Evolutionary conservation across 768 basidiomycete species (phyloP).

Genomic region (Sporobolomyces phaffii): DNA sequence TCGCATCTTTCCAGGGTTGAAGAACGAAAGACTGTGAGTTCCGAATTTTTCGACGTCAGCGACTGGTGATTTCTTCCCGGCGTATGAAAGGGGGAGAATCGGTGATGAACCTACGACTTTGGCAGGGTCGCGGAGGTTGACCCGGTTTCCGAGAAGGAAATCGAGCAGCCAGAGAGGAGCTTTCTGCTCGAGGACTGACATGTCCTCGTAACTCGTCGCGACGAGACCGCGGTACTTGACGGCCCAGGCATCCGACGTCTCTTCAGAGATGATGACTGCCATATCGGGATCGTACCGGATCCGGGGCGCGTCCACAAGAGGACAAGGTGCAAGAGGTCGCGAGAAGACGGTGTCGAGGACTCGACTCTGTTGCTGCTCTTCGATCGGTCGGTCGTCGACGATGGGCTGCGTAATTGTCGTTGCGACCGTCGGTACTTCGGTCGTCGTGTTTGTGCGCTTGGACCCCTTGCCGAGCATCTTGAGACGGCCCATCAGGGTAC

Average conservation of each 20-base stretch:
- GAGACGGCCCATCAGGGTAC: conserved; percentile 62
- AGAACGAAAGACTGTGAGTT: conserved; percentile 61
- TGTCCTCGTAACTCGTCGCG: conserved; percentile 55
- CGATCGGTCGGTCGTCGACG: conserved; percentile 30
- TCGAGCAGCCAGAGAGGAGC: conserved; percentile 87
- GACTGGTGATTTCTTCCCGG: not conserved
- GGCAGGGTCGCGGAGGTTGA: conserved; percentile 50
- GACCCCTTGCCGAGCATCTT: conserved; percentile 61
- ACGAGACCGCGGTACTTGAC: conserved; percentile 71
- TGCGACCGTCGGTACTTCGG: conserved; percentile 14
- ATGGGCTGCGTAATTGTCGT: not conserved
- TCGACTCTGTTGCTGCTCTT: conserved; percentile 45
- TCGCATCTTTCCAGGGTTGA: conserved; percentile 66
- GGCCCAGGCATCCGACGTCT: conserved; percentile 61
- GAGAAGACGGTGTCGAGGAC: conserved; percentile 47
- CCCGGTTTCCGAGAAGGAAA: conserved; percentile 65
- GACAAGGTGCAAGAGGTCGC: conserved; percentile 56
- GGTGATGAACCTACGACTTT: no score
- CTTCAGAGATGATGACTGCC: conserved; percentile 72
- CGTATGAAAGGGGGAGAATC: not conserved
- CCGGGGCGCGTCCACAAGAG: conserved; percentile 65
- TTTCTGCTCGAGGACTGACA: conserved; percentile 59
- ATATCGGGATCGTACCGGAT: conserved; percentile 58
- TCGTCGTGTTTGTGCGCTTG: conserved; percentile 46
- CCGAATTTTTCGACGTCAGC: no score